Evolutionary conservation across 306 rosid species (phyloP).

Genomic region (Boehmeria nivea): DNA sequence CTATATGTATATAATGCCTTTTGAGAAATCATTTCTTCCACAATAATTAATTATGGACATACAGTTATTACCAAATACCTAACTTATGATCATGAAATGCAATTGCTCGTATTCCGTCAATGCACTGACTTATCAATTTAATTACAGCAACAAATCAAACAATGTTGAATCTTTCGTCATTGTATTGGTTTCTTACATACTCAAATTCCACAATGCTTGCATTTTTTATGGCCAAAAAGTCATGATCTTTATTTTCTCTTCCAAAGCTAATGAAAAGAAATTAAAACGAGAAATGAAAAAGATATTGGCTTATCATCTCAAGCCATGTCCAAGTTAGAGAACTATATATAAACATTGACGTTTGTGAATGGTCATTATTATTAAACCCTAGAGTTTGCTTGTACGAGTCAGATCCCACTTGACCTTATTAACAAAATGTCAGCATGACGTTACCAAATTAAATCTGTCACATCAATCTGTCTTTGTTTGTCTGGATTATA

Average conservation of each 20-base stretch:
- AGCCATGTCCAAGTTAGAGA: conserved; percentile 17
- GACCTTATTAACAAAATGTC: too few relatives aligned
- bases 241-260: neutral
- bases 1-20: too few relatives aligned
- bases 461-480: neutral
- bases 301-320: conserved; percentile 19
- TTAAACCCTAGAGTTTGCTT: conserved; percentile 23
- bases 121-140: conserved; percentile 68
- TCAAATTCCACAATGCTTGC: conserved; percentile 8
- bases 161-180: conserved; percentile 20
- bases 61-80: conserved; percentile 11
- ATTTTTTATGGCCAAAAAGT: conserved; percentile 15
- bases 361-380: conserved; percentile 1
- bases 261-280: too few relatives aligned
- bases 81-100: conserved; percentile 49
- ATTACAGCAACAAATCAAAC: too few relatives aligned
- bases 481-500: neutral
- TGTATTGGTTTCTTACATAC: conserved; percentile 44
- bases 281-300: neutral
- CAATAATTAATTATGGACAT: neutral
- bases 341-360: neutral
- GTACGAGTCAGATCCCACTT: conserved; percentile 70
- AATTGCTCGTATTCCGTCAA: conserved; percentile 62
- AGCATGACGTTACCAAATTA: conserved; percentile 30
- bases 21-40: too few relatives aligned